These are phyloP conservation scores for Hibiscus syriacus DNA, from an alignment of 345 rosid genomes.

Conservation along the genomic window DNA sequence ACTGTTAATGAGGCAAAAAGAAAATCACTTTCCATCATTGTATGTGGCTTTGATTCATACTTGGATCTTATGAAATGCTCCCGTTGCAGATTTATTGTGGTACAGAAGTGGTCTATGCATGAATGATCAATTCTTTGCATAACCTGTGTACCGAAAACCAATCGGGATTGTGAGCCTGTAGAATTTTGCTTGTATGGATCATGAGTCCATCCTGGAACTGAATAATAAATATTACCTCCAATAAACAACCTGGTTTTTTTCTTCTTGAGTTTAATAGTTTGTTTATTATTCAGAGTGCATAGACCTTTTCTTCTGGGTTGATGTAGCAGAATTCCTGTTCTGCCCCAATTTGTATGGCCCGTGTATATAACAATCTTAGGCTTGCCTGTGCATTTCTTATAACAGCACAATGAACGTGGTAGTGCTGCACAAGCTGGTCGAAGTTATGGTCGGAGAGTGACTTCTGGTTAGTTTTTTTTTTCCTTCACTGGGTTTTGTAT, in stretches of 20 bases:
- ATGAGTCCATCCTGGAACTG: slow-evolving; percentile 9
- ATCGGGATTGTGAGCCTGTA: not conserved
- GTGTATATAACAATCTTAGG: slow-evolving; percentile 62
- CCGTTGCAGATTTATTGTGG: not conserved
- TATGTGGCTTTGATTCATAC: not conserved
- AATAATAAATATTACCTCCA: slow-evolving; percentile 4
- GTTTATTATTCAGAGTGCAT: slow-evolving; percentile 32
- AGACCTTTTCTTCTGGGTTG: slow-evolving; percentile 39
- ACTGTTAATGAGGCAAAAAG: not conserved
- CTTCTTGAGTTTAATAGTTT: slow-evolving; percentile 25
- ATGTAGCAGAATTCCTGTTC: slow-evolving; percentile 45
- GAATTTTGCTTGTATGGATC: slow-evolving; percentile 5
- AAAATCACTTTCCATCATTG: not conserved
- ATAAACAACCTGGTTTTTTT: slow-evolving; percentile 11
- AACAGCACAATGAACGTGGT: slow-evolving; percentile 85
- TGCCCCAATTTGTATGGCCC: slow-evolving; percentile 38
- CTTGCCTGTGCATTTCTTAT: slow-evolving; percentile 79
- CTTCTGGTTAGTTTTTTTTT: slow-evolving; percentile 43
- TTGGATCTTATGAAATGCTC: not conserved
- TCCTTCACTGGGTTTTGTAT: not conserved
- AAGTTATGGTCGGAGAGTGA: slow-evolving; percentile 39
- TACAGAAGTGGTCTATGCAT: no score
- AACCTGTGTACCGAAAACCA: no score
- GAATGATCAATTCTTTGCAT: no score
- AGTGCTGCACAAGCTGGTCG: slow-evolving; percentile 56